Conservation (phyloP, 139 green algal species). For the Diplosphaera chodatii region DNA sequence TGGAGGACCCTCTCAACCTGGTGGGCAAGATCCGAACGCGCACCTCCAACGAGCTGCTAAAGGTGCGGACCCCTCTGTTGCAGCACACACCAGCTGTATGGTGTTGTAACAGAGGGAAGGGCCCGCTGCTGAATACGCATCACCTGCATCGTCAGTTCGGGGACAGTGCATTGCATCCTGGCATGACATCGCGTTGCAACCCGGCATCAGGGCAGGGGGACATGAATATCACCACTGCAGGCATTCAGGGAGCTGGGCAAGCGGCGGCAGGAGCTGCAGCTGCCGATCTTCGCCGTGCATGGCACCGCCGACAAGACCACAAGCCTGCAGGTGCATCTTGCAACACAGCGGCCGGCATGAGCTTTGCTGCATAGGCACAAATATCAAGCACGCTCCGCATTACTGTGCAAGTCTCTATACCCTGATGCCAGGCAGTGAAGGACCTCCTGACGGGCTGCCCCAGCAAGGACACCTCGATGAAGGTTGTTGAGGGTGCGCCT, state of each 20-base stretch:
- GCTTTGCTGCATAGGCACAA: too few relatives aligned
- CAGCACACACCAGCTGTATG: too few relatives aligned
- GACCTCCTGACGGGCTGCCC: slow-evolving; percentile 4
- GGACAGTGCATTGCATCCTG: too few relatives aligned
- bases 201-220: too few relatives aligned
- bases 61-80: too few relatives aligned
- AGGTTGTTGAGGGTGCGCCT: slow-evolving; percentile 7
- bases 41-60: slow-evolving; percentile 55
- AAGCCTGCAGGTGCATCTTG: slow-evolving; percentile 24
- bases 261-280: slow-evolving; percentile 9
- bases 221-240: not conserved
- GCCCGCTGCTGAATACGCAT: too few relatives aligned
- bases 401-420: too few relatives aligned
- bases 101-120: too few relatives aligned
- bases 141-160: too few relatives aligned
- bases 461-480: slow-evolving; percentile 10
- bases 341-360: too few relatives aligned
- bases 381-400: too few relatives aligned
- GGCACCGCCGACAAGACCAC: slow-evolving; percentile 31
- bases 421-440: slow-evolving; percentile 26
- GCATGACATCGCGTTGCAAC: too few relatives aligned
- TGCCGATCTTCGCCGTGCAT: slow-evolving; percentile 43
- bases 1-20: slow-evolving; percentile 36
- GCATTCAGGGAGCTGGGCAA: slow-evolving; percentile 23
- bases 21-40: slow-evolving; percentile 30